Percentiles rank a stretch among this genome's conserved stretches.
Evolutionary conservation across 2,329 filamentous ascomycete genomes (phyloP).

Genomic region (Nemania abortiva): DNA sequence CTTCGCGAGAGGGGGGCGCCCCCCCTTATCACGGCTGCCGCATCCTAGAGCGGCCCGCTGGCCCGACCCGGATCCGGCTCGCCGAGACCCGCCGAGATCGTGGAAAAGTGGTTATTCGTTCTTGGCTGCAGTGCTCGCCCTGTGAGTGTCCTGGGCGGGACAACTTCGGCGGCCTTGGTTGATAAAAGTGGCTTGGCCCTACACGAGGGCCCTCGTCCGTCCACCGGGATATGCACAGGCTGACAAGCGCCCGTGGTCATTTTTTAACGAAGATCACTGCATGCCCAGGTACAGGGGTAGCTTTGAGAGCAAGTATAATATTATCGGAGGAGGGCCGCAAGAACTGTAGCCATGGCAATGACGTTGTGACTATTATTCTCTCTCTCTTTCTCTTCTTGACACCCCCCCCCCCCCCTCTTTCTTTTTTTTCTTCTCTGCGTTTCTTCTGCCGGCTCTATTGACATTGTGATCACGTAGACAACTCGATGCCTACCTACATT

Average conservation of each 20-base stretch:
- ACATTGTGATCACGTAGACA: no score
- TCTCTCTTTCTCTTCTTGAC: neutral
- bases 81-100: constrained; percentile 39
- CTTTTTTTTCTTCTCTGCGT: neutral
- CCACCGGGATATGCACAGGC: constrained; percentile 27
- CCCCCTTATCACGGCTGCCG: constrained; percentile 30
- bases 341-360: constrained; percentile 17
- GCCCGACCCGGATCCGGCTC: constrained; percentile 37
- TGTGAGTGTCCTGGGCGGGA: constrained; percentile 23
- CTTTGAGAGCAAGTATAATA: neutral
- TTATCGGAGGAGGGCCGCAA: constrained; percentile 9
- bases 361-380: constrained; percentile 1
- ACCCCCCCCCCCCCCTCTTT: neutral
- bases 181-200: constrained; percentile 32
- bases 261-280: constrained; percentile 31
- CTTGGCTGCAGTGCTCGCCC: constrained; percentile 35
- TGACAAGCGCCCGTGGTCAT: constrained; percentile 16
- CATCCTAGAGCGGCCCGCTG: constrained; percentile 32
- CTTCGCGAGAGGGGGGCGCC: neutral
- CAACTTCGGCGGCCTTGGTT: constrained; percentile 33
- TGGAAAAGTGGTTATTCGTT: constrained; percentile 18
- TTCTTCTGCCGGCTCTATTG: neutral
- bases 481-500: no score
- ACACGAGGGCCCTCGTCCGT: constrained; percentile 22
- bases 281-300: constrained; percentile 31